Percentiles rank a stretch among this genome's conserved stretches.
Evolutionary conservation across 164 flowering plant species (phyloP).

Genomic region (Berberis thunbergii): DNA sequence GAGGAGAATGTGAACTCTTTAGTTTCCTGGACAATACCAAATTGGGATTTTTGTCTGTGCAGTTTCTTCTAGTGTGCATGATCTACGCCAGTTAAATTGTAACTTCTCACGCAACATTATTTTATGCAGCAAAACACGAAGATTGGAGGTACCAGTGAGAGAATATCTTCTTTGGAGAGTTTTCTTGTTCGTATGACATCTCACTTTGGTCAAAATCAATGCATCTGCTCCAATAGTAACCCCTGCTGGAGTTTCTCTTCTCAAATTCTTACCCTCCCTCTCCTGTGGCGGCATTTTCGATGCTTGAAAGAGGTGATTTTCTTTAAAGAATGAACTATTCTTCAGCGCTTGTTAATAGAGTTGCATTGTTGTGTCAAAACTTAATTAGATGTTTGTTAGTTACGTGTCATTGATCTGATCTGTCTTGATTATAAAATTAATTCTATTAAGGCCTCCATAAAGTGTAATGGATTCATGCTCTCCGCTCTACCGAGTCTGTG

Average conservation of each 20-base stretch:
- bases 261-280: constrained; percentile 81
- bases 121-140: constrained; percentile 34
- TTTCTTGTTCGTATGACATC: constrained; percentile 37
- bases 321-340: neutral
- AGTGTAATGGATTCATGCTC: too few relatives aligned
- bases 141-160: constrained; percentile 17
- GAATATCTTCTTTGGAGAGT: constrained; percentile 53
- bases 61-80: neutral
- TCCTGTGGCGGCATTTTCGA: constrained; percentile 71
- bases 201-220: constrained; percentile 23
- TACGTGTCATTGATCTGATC: neutral
- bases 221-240: constrained; percentile 19
- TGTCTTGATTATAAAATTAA: neutral
- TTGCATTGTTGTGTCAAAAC: neutral
- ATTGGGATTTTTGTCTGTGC: neutral
- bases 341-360: neutral
- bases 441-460: too few relatives aligned
- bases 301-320: constrained; percentile 59
- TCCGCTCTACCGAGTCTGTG: too few relatives aligned
- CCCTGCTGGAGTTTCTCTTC: constrained; percentile 60
- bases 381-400: neutral
- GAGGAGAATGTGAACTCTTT: neutral
- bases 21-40: neutral
- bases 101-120: neutral
- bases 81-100: neutral